These are phyloP conservation scores for Pichia paraexigua DNA, from an alignment of 805 yeast genomes.

Conservation along the genomic window DNA sequence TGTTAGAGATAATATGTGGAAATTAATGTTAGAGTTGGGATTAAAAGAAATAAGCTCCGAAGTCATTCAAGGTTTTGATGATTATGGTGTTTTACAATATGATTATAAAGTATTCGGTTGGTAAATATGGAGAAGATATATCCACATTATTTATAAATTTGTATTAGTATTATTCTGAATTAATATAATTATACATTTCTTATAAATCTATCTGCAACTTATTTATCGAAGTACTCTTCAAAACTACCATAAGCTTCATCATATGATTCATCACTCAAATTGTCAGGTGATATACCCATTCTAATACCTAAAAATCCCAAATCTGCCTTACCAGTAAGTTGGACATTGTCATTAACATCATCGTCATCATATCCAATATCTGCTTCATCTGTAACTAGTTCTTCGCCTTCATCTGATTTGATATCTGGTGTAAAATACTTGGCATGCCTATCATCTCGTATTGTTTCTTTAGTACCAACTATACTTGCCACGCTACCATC, in stretches of 20 bases:
- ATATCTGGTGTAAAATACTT: neutral
- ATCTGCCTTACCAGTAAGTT: neutral
- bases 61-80: conserved; percentile 67
- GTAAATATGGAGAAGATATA: conserved; percentile 2
- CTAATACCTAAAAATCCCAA: conserved; percentile 14
- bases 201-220: neutral
- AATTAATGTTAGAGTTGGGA: conserved; percentile 33
- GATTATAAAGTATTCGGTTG: conserved; percentile 35
- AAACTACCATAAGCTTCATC: conserved; percentile 6
- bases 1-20: conserved; percentile 59
- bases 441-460: neutral
- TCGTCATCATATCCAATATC: conserved; percentile 9
- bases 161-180: neutral
- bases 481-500: neutral
- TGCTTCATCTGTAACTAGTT: neutral
- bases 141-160: neutral
- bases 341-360: neutral
- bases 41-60: conserved; percentile 31
- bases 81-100: conserved; percentile 69
- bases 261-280: conserved; percentile 3
- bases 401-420: neutral
- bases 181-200: neutral
- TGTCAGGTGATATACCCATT: conserved; percentile 4
- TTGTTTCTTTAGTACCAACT: neutral
- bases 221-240: conserved; percentile 7